Percentiles rank a stretch among this genome's conserved stretches.
These are phyloP conservation scores for Aspergillus cavernicola DNA, from an alignment of 495 filamentous ascomycete species.

Conservation along the genomic window DNA sequence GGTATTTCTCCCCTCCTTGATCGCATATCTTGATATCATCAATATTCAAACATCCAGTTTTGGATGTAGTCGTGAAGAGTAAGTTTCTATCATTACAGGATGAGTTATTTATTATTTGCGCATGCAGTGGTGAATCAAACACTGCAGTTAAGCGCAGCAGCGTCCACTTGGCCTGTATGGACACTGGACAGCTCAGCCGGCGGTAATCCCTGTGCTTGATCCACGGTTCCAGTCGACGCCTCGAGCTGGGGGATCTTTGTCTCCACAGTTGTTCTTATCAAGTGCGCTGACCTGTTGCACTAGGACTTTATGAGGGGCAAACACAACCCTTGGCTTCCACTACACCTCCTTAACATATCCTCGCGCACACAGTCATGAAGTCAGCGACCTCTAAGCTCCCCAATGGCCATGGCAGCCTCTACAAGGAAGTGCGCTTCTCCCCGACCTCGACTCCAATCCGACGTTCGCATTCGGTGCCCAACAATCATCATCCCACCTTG, in stretches of 20 bases:
- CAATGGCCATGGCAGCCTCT: conserved; percentile 39
- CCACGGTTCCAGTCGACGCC: neutral
- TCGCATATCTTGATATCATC: too few relatives aligned
- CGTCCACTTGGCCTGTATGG: too few relatives aligned
- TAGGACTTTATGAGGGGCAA: conserved; percentile 17
- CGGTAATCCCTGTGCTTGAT: conserved; percentile 2
- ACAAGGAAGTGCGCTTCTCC: conserved; percentile 50
- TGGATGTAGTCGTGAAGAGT: too few relatives aligned
- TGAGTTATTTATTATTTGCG: too few relatives aligned
- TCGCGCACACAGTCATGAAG: conserved; percentile 34
- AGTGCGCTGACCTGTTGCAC: too few relatives aligned
- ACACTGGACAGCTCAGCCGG: too few relatives aligned
- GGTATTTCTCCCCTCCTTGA: too few relatives aligned
- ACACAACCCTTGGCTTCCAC: conserved; percentile 5
- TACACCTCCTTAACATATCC: neutral
- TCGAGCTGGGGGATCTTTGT: neutral
- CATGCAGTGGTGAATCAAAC: too few relatives aligned
- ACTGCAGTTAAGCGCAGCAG: too few relatives aligned
- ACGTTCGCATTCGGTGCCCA: conserved; percentile 39
- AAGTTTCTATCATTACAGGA: too few relatives aligned
- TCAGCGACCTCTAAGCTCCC: conserved; percentile 23
- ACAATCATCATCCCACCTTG: conserved; percentile 27
- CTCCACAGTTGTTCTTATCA: conserved; percentile 6
- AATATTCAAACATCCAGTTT: too few relatives aligned
- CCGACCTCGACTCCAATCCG: conserved; percentile 39